Evolutionary conservation across 768 basidiomycete species (phyloP).

Genomic region (Tephrocybe sp.): DNA sequence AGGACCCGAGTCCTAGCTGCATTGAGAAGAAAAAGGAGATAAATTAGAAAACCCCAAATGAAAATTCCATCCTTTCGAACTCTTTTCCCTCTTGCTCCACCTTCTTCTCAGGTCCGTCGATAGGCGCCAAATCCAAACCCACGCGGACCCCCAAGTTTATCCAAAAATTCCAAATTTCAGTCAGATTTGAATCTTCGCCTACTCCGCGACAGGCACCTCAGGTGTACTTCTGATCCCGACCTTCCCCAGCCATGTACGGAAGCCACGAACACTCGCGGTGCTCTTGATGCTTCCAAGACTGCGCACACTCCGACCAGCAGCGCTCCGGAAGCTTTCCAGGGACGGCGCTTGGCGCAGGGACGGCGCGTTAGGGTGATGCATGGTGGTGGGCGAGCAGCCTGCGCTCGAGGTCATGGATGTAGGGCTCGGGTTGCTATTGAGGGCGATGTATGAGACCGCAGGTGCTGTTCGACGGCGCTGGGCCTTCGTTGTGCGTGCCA

Average conservation of each 20-base stretch:
- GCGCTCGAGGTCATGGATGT: slow-evolving; percentile 4
- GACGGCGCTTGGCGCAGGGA: slow-evolving; percentile 39
- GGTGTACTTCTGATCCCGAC: slow-evolving; percentile 22
- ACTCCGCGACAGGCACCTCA: neutral
- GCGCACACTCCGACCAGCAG: slow-evolving; percentile 40
- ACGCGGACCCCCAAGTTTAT: neutral
- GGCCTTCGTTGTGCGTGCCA: neutral
- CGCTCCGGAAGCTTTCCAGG: slow-evolving; percentile 48
- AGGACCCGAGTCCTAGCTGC: neutral
- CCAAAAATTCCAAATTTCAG: neutral
- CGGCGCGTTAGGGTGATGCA: slow-evolving; percentile 2
- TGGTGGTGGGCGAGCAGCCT: neutral
- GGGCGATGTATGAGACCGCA: neutral
- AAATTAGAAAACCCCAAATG: neutral
- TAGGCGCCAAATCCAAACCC: neutral
- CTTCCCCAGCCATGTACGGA: slow-evolving; percentile 42
- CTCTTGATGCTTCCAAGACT: slow-evolving; percentile 45
- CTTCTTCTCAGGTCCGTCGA: no score
- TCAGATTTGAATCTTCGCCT: neutral
- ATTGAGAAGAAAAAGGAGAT: neutral
- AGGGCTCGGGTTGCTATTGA: slow-evolving; percentile 1
- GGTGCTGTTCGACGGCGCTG: slow-evolving; percentile 1
- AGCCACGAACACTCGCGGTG: slow-evolving; percentile 35
- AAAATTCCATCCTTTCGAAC: slow-evolving; percentile 3
- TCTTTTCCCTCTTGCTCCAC: neutral